These are phyloP conservation scores for Schizosaccharomyces japonicus DNA, from an alignment of 805 yeast genomes.

Conservation along the genomic window DNA sequence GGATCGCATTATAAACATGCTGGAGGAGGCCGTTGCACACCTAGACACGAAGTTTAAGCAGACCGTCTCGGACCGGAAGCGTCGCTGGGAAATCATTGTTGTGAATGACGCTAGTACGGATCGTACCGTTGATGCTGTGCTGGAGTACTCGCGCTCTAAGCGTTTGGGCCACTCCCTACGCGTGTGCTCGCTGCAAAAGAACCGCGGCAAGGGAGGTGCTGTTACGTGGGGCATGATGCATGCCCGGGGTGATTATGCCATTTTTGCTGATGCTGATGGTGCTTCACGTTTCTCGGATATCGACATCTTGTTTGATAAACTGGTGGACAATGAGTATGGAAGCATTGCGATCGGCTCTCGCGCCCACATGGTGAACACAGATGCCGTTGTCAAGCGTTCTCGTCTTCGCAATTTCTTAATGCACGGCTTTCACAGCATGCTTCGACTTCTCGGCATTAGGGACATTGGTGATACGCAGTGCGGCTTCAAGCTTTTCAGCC, in stretches of 20 bases:
- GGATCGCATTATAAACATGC: conserved; percentile 41
- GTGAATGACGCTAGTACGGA: conserved; percentile 87
- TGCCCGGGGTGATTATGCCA: conserved; percentile 42
- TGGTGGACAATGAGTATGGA: conserved; percentile 19
- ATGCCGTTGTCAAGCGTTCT: conserved; percentile 87
- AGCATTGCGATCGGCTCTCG: conserved; percentile 75
- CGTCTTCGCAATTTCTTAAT: conserved; percentile 70
- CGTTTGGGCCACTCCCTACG: conserved; percentile 34
- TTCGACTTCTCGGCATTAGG: conserved; percentile 71
- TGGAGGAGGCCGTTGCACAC: conserved; percentile 29
- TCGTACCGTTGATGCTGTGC: conserved; percentile 49
- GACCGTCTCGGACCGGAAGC: conserved; percentile 7
- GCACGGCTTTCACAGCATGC: conserved; percentile 75
- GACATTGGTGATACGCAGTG: conserved; percentile 84
- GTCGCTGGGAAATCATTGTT: conserved; percentile 49
- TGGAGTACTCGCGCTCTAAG: conserved; percentile 25
- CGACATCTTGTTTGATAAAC: conserved; percentile 15
- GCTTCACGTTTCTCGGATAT: conserved; percentile 66
- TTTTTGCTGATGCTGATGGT: conserved; percentile 96
- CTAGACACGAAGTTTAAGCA: conserved; percentile 12
- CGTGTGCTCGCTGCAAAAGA: conserved; percentile 42
- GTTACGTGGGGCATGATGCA: conserved; percentile 70
- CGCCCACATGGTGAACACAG: conserved; percentile 89
- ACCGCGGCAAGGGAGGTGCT: conserved; percentile 93
- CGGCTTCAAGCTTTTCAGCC: conserved; percentile 81